phyloP scores from a whole-genome alignment of 192 early-diverging fungal genomes.

The Coemansia aciculifera region DNA sequence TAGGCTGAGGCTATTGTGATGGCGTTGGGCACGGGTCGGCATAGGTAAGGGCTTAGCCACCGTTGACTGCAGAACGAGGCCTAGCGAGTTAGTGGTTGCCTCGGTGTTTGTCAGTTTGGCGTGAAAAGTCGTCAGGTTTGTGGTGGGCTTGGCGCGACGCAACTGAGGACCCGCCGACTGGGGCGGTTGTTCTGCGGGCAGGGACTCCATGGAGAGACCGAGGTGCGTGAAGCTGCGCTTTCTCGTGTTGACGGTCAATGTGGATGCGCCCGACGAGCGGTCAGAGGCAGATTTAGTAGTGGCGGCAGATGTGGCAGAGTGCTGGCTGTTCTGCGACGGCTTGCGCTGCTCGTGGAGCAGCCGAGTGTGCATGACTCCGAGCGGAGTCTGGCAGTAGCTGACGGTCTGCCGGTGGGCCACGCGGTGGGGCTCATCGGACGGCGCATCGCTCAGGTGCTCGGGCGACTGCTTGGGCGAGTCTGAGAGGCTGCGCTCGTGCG shows the following conservation, averaged over 20 bases:
- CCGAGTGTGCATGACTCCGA: not conserved
- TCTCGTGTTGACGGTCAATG: conserved; percentile 35
- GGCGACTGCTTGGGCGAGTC: conserved; percentile 21
- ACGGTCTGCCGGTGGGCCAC: conserved; percentile 41
- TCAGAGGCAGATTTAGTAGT: conserved; percentile 18
- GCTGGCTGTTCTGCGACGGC: conserved; percentile 48
- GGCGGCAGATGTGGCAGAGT: conserved; percentile 26
- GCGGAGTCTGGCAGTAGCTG: conserved; percentile 35
- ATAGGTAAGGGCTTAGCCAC: conserved; percentile 24
- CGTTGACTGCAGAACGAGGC: conserved; percentile 44
- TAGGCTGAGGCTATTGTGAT: conserved; percentile 34
- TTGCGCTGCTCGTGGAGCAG: conserved; percentile 24
- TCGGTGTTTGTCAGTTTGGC: conserved; percentile 21
- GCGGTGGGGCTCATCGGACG: conserved; percentile 12
- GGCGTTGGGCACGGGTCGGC: conserved; percentile 49
- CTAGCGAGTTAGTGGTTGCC: conserved; percentile 49
- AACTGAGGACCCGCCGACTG: conserved; percentile 23
- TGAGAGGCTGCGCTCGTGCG: conserved; percentile 46
- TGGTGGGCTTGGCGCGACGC: conserved; percentile 41
- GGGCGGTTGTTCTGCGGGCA: conserved; percentile 8
- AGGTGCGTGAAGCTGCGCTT: conserved; percentile 57
- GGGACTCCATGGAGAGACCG: conserved; percentile 52
- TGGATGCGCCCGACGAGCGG: conserved; percentile 38
- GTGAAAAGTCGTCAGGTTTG: conserved; percentile 32
- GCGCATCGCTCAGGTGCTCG: not conserved